Evolutionary conservation across 139 green algal genomes (phyloP).

Genomic region (Volvox reticuliferus): DNA sequence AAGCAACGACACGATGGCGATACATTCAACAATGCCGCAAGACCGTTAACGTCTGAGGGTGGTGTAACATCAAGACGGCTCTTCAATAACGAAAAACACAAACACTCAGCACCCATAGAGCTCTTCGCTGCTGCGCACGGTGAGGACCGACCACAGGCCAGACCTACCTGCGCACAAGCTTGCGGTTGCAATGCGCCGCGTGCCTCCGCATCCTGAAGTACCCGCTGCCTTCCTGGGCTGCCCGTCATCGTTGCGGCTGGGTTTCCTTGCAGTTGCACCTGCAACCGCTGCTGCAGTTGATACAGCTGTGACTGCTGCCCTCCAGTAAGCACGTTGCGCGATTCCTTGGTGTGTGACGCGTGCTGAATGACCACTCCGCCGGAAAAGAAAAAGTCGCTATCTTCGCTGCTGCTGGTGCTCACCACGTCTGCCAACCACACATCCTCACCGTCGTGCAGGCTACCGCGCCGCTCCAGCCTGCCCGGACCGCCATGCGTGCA

Average conservation of each 20-base stretch:
- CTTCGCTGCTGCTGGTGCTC: constrained; percentile 16
- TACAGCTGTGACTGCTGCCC: background rate
- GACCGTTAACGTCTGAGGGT: too few relatives aligned
- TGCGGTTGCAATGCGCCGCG: background rate
- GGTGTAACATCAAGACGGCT: too few relatives aligned
- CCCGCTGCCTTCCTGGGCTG: background rate
- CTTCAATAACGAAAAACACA: too few relatives aligned
- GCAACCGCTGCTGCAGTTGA: constrained; percentile 21
- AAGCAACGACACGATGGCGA: too few relatives aligned
- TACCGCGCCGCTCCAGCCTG: background rate
- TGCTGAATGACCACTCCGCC: background rate
- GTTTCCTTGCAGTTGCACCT: background rate
- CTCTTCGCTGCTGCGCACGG: too few relatives aligned
- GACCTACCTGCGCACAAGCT: too few relatives aligned
- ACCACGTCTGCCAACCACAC: background rate
- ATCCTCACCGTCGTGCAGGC: constrained; percentile 22
- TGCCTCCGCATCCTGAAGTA: background rate
- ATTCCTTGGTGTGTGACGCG: background rate
- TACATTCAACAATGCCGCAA: too few relatives aligned
- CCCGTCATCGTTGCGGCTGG: background rate
- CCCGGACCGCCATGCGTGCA: too few relatives aligned
- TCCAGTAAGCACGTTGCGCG: too few relatives aligned
- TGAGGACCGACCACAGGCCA: too few relatives aligned
- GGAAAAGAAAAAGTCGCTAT: background rate
- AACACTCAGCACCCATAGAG: too few relatives aligned